Evolutionary conservation across 2,329 filamentous ascomycete genomes (phyloP), one percentile per base, ranked within the genome.

Genomic region (Trichoderma afroharzianum): DNA sequence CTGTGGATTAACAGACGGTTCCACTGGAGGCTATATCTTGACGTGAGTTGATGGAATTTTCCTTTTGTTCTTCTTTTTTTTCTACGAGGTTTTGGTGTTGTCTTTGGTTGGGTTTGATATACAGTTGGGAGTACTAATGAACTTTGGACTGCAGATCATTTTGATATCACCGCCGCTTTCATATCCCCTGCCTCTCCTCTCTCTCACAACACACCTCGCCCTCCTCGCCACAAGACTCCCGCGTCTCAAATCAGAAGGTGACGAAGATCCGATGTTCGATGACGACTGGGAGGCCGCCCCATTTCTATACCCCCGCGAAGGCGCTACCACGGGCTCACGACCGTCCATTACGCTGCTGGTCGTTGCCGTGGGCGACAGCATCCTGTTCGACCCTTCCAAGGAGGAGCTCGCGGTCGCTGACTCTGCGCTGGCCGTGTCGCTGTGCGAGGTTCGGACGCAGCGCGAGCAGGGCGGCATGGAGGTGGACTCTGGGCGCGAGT

Each of bases 251-350:
- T 98, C 95, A 1, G 93, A 97, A 81, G 89, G 89, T 71, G 95
- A 98, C 82, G 96, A 99, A 83, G 96, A 99, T 77, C 96, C 96
- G 14, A 91, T 98, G 79, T 99, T 99, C 82, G 92, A 98, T 83
- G 96, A 99, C 82, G 96, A 99, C 83, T 99, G 96, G 96, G 93
- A 92, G 74, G 92, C 92, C 18, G 91, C 94, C 1, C 87, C 89
- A 21, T 91, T 90, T 71, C 84, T 99, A 33, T 99, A 97, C 83
- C 88, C 90, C 1, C 87, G 86, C 72, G 79, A 81, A 15, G 77
- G 76, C 39, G 77, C 75, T 4, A 73, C 76, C 26, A 75, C 79
- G 21, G 76, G 77, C 0, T 79, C 84, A 12, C 88, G 91, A 63
- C 96, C 96, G 5, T 94, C 96, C 0, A 88, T 99, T 70, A 98